These are phyloP conservation scores for Alternaria postmessia DNA, from an alignment of 2,329 filamentous ascomycete genomes.

Conservation along the genomic window DNA sequence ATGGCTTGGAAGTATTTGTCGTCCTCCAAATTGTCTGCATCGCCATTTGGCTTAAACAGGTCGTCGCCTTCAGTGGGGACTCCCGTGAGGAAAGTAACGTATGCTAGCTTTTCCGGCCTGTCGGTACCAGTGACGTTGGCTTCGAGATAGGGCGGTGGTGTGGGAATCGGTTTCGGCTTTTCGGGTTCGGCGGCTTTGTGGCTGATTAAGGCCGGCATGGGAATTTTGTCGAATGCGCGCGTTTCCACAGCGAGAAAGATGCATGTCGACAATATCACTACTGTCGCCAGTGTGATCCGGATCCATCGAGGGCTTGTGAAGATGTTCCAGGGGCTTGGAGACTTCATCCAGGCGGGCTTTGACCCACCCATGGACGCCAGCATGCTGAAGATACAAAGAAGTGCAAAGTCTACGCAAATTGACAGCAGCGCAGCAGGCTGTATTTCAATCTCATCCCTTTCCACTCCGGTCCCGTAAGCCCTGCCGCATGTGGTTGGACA, in stretches of 20 bases:
- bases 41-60: too few species aligned
- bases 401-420: not conserved
- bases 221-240: not conserved
- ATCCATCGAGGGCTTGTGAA: constrained; percentile 3
- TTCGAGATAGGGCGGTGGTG: not conserved
- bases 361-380: not conserved
- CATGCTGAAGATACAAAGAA: not conserved
- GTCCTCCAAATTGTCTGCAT: constrained; percentile 20
- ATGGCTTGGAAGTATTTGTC: constrained; percentile 41
- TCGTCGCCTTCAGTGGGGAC: constrained; percentile 26
- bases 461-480: not conserved
- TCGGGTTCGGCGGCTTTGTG: not conserved
- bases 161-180: not conserved
- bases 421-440: not conserved
- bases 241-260: constrained; percentile 2
- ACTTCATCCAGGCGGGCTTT: constrained; percentile 4
- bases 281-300: not conserved
- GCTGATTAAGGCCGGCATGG: not conserved
- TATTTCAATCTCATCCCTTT: constrained; percentile 7
- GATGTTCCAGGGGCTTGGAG: not conserved
- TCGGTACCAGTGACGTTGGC: not conserved
- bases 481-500: not conserved
- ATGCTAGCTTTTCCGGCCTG: constrained; percentile 24
- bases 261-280: not conserved
- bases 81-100: constrained; percentile 37